phyloP scores from a whole-genome alignment of 345 rosid species.

The Populus euphratica region DNA sequence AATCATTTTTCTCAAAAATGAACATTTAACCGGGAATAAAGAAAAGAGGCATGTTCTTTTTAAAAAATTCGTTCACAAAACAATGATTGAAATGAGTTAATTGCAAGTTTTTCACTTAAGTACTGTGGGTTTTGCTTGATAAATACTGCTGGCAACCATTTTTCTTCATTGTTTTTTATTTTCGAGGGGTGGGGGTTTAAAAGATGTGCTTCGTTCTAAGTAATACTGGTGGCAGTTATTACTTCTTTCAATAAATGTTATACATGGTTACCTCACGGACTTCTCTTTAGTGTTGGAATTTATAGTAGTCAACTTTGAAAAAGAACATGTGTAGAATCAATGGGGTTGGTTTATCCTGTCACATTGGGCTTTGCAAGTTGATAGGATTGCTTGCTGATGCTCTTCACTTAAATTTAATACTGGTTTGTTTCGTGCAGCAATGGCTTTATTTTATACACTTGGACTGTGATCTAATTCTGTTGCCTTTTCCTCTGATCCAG shows the following conservation, averaged over 20 bases:
- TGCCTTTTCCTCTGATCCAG: background rate
- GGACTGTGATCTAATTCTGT: background rate
- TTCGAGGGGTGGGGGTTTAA: background rate
- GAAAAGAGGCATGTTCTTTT: background rate
- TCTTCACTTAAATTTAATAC: background rate
- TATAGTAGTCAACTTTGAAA: background rate
- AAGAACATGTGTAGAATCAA: background rate
- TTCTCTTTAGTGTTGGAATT: background rate
- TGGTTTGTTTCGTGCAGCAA: background rate
- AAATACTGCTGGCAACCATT: background rate
- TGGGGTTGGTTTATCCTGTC: background rate
- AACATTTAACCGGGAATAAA: background rate
- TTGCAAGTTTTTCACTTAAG: background rate
- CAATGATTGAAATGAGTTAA: background rate
- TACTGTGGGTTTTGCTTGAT: background rate
- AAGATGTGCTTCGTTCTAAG: background rate
- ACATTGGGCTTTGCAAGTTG: background rate
- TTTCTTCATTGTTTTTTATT: background rate
- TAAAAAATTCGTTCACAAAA: too few relatives aligned
- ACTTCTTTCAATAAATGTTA: background rate
- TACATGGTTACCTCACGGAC: background rate
- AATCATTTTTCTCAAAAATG: background rate
- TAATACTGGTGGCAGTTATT: background rate
- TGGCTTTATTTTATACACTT: background rate
- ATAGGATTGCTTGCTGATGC: background rate